Percentiles rank a stretch among this genome's conserved stretches.
These are phyloP conservation scores for Aspergillus sp. DNA, from an alignment of 2,329 filamentous ascomycete species.

Conservation along the genomic window DNA sequence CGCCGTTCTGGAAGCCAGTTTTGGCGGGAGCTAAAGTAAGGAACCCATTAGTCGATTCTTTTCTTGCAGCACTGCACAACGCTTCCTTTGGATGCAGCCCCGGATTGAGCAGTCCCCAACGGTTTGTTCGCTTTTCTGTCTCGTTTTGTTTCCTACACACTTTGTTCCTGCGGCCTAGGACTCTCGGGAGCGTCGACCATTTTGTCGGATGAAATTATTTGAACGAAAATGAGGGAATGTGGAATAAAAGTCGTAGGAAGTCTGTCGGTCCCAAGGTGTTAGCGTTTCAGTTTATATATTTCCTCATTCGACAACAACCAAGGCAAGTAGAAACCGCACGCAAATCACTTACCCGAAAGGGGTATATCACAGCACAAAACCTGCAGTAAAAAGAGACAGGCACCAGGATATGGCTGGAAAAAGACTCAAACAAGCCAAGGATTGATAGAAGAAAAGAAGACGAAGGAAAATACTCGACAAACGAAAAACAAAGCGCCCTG, in stretches of 20 bases:
- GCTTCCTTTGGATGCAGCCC: conserved; percentile 12
- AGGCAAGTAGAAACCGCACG: background rate
- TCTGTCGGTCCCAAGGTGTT: background rate
- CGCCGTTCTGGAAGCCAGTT: conserved; percentile 31
- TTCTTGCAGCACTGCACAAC: background rate
- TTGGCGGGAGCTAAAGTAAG: conserved; percentile 31
- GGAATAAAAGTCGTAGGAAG: background rate
- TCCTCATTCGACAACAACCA: conserved; percentile 9
- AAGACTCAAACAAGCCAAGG: background rate
- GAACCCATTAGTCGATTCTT: conserved; percentile 17
- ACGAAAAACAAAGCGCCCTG: background rate
- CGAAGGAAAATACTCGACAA: background rate
- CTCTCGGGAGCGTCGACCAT: conserved; percentile 34
- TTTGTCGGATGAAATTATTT: conserved; percentile 11
- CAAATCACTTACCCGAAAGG: conserved; percentile 3
- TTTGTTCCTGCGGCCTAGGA: conserved; percentile 31
- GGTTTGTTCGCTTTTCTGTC: background rate
- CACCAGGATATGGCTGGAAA: background rate
- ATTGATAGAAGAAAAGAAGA: background rate
- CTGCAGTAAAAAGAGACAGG: background rate
- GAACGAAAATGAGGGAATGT: background rate
- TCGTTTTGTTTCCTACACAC: conserved; percentile 24
- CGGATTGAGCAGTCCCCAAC: conserved; percentile 17
- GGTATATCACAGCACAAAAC: background rate
- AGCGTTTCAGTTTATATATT: conserved; percentile 11